Evolutionary conservation across 192 early-diverging fungal genomes (phyloP).

Genomic region (Coemansia asiatica): DNA sequence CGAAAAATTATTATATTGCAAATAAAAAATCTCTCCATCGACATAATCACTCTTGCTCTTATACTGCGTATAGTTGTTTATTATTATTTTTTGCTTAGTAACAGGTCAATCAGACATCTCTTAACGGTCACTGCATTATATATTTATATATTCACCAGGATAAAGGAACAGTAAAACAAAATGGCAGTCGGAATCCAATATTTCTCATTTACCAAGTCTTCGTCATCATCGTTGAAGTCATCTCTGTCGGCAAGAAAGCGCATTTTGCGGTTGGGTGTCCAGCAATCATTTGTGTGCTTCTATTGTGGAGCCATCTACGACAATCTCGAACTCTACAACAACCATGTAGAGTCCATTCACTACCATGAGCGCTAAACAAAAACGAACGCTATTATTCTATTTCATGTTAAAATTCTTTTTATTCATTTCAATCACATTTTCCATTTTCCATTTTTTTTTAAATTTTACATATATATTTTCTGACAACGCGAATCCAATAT

Average conservation of each 20-base stretch:
- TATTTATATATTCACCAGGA: too few relatives aligned
- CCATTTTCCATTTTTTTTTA: constrained; percentile 11
- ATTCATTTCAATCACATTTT: not conserved
- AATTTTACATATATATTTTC: too few relatives aligned
- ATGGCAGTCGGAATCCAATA: not conserved
- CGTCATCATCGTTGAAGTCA: not conserved
- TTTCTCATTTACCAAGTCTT: constrained; percentile 4
- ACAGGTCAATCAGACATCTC: too few relatives aligned
- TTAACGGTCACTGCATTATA: too few relatives aligned
- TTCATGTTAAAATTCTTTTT: constrained; percentile 4
- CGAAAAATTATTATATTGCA: not conserved
- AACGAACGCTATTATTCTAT: too few relatives aligned
- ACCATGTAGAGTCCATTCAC: constrained; percentile 48
- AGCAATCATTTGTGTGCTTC: constrained; percentile 54
- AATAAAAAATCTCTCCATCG: not conserved
- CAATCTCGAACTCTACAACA: constrained; percentile 43
- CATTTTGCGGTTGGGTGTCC: constrained; percentile 25
- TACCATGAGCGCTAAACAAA: constrained; percentile 44
- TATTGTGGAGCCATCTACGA: constrained; percentile 53
- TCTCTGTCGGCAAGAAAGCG: constrained; percentile 13
- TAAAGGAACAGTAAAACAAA: too few relatives aligned
- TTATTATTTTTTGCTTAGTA: constrained; percentile 1
- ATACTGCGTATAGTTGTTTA: too few relatives aligned
- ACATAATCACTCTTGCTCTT: too few relatives aligned
- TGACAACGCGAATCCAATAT: too few relatives aligned